These are phyloP conservation scores for Alternaria sp. DNA, from an alignment of 2,329 filamentous ascomycete genomes.

Conservation along the genomic window DNA sequence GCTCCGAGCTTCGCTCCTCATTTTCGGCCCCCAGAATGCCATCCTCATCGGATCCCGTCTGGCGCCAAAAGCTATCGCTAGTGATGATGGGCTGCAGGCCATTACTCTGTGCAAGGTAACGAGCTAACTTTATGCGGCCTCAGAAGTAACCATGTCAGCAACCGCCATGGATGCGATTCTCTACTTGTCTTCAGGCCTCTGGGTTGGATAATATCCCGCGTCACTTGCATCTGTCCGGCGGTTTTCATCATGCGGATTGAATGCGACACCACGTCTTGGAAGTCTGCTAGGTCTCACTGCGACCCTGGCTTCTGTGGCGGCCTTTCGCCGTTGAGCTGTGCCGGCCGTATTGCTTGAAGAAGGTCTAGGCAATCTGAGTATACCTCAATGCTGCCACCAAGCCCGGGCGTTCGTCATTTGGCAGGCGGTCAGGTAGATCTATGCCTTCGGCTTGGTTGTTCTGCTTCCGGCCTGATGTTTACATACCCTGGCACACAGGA, in stretches of 20 bases:
- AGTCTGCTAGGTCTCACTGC: constrained; percentile 20
- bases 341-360: constrained; percentile 23
- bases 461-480: constrained; percentile 30
- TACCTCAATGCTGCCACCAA: constrained; percentile 17
- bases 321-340: constrained; percentile 19
- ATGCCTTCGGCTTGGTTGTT: constrained; percentile 31
- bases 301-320: constrained; percentile 22
- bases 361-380: constrained; percentile 27
- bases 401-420: constrained; percentile 19
- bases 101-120: constrained; percentile 20
- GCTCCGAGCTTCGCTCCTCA: constrained; percentile 10
- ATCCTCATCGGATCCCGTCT: constrained; percentile 19
- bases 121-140: constrained; percentile 33
- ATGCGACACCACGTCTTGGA: constrained; percentile 32
- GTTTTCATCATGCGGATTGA: constrained; percentile 27
- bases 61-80: constrained; percentile 11
- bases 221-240: constrained; percentile 17
- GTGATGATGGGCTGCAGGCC: constrained; percentile 24
- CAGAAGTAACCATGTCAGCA: constrained; percentile 34
- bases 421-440: constrained; percentile 11
- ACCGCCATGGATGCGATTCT: constrained; percentile 23
- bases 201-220: constrained; percentile 18
- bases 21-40: constrained; percentile 29
- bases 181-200: constrained; percentile 28
- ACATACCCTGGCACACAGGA: constrained; percentile 31